These are phyloP conservation scores for Kernera saxatilis DNA, from an alignment of 345 rosid genomes.

Conservation along the genomic window DNA sequence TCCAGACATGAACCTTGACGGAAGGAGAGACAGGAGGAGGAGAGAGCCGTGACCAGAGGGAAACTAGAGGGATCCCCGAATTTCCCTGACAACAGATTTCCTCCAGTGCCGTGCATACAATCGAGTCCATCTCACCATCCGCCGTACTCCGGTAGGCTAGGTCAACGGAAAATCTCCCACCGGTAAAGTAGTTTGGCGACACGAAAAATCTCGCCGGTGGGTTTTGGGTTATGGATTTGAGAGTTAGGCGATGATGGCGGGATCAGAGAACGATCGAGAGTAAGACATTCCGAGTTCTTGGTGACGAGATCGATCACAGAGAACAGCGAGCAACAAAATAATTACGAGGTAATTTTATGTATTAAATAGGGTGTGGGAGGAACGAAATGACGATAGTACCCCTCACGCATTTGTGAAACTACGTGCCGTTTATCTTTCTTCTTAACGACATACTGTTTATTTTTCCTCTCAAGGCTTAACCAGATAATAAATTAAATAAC, in stretches of 20 bases:
- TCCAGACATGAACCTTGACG: constrained; percentile 46
- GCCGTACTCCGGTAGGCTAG: background rate
- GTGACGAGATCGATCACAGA: constrained; percentile 20
- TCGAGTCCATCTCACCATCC: constrained; percentile 43
- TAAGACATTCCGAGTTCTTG: constrained; percentile 5
- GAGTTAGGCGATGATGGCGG: constrained; percentile 6
- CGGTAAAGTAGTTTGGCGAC: background rate
- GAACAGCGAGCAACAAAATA: constrained; percentile 9
- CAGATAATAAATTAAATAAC: no score
- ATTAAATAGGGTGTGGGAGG: background rate
- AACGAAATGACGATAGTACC: background rate
- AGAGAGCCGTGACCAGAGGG: constrained; percentile 44
- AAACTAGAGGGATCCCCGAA: constrained; percentile 37
- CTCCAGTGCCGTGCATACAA: constrained; percentile 50
- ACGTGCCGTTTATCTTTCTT: background rate
- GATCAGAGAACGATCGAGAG: constrained; percentile 9
- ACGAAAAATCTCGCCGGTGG: background rate
- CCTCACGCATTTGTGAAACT: background rate
- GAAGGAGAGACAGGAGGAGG: constrained; percentile 24
- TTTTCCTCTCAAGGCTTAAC: no score
- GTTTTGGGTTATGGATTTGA: background rate
- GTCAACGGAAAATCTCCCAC: background rate
- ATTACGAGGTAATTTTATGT: background rate
- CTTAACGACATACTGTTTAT: no score
- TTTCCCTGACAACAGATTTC: constrained; percentile 57